Conservation (phyloP, 1,284 basidiomycete species). For the Hortiboletus rubellus region DNA sequence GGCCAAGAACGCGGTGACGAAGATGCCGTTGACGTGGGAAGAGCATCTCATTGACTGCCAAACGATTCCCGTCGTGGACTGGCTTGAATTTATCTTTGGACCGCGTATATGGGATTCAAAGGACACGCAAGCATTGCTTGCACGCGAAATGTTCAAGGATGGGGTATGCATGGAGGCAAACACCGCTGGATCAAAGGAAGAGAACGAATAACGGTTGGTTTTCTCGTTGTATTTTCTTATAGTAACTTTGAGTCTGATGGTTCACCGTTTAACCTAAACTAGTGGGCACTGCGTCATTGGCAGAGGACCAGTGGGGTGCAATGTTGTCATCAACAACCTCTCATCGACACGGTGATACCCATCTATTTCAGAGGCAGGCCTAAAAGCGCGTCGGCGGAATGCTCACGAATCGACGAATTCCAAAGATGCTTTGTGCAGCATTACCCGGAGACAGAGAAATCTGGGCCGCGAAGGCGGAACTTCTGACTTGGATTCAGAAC, state of each 20-base stretch:
- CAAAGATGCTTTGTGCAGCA: neutral
- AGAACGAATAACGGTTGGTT: neutral
- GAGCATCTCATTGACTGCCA: too few species aligned
- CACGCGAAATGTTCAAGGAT: too few species aligned
- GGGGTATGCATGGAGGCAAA: too few species aligned
- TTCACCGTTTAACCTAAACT: neutral
- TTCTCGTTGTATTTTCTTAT: neutral
- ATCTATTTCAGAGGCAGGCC: too few species aligned
- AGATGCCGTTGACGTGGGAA: too few species aligned
- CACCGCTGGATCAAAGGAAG: too few species aligned
- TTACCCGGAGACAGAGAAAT: neutral
- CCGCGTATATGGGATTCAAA: too few species aligned
- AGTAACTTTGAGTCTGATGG: neutral
- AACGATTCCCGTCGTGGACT: too few species aligned
- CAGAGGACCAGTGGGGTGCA: constrained; percentile 18
- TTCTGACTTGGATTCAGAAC: neutral
- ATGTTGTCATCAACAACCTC: constrained; percentile 7
- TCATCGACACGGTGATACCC: neutral
- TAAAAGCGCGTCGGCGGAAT: too few species aligned
- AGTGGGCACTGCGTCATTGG: constrained; percentile 11
- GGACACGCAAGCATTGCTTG: too few species aligned
- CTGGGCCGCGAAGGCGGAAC: neutral
- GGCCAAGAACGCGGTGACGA: too few species aligned
- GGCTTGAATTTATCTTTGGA: too few species aligned
- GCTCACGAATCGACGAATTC: neutral